These are phyloP conservation scores for Lactarius pseudohatsudake DNA, from an alignment of 768 basidiomycete species.

Conservation along the genomic window DNA sequence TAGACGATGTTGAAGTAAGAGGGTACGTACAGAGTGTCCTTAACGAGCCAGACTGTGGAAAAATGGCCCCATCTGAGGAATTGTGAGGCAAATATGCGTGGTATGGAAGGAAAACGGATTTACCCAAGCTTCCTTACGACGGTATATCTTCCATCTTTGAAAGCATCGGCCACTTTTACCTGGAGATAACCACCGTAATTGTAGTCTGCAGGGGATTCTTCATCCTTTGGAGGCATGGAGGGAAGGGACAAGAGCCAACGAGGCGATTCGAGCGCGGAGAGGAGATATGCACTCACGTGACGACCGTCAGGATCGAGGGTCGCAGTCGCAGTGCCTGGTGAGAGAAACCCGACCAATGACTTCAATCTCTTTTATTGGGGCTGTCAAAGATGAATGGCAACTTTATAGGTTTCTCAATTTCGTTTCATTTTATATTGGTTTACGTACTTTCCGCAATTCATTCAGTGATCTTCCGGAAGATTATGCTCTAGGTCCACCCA, in stretches of 20 bases:
- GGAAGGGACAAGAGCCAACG: constrained; percentile 41
- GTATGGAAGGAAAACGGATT: constrained; percentile 29
- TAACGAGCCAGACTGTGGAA: constrained; percentile 91
- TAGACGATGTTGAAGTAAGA: constrained; percentile 1
- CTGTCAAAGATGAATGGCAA: constrained; percentile 82
- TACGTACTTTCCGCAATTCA: background rate
- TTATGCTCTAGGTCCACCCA: constrained; percentile 73
- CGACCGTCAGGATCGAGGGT: background rate
- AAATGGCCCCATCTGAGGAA: constrained; percentile 85
- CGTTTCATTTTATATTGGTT: background rate
- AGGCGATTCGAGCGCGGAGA: background rate
- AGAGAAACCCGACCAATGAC: background rate
- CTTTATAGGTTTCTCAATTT: constrained; percentile 61
- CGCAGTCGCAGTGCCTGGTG: background rate
- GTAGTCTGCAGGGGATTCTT: constrained; percentile 83
- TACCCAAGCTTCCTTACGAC: constrained; percentile 90
- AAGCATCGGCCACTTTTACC: constrained; percentile 66
- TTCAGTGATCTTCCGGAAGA: constrained; percentile 65
- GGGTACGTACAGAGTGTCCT: constrained; percentile 64
- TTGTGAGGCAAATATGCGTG: constrained; percentile 24
- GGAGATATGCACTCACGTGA: background rate
- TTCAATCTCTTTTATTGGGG: constrained; percentile 59
- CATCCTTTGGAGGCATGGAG: constrained; percentile 66
- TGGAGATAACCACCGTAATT: constrained; percentile 75
- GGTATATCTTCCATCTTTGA: constrained; percentile 81